These are phyloP conservation scores for Aspergillus aculeatus DNA, from an alignment of 2,329 filamentous ascomycete genomes.

Conservation along the genomic window DNA sequence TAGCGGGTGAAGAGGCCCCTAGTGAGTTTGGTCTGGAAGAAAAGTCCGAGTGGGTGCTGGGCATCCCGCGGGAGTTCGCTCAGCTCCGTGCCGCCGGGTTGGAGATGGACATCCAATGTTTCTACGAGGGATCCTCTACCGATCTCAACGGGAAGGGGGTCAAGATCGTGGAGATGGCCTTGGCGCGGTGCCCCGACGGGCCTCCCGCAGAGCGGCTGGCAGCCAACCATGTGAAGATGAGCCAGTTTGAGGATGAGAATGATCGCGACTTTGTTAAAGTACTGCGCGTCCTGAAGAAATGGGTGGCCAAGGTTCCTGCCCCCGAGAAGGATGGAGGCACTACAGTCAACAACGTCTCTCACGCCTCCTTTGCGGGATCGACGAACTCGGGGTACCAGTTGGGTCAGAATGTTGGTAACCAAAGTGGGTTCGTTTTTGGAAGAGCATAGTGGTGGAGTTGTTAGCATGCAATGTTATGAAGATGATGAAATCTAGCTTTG, in stretches of 20 bases:
- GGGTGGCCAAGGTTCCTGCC: not conserved
- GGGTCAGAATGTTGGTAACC: constrained; percentile 1
- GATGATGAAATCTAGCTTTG: not conserved
- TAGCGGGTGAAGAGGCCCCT: not conserved
- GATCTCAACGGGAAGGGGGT: not conserved
- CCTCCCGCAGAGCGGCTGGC: not conserved
- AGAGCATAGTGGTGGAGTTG: not conserved
- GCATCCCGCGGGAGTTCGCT: not conserved
- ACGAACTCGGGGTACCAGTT: constrained; percentile 1
- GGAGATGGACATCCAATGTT: not conserved
- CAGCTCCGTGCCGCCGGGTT: not conserved
- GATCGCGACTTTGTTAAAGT: constrained; percentile 6
- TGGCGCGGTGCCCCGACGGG: not conserved
- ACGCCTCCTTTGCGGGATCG: constrained; percentile 1
- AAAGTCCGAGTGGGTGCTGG: not conserved
- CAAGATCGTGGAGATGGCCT: constrained; percentile 1
- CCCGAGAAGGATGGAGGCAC: not conserved
- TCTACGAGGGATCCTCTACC: constrained; percentile 5
- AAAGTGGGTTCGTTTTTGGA: constrained; percentile 4
- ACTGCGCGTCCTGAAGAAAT: not conserved
- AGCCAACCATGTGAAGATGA: constrained; percentile 2
- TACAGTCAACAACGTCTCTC: not conserved
- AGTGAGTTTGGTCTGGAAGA: not conserved
- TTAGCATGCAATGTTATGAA: not conserved
- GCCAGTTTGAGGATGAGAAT: not conserved